Evolutionary conservation across 371 early-diverging fungal genomes (phyloP).

Genomic region (Apophysomyces ossiformis): DNA sequence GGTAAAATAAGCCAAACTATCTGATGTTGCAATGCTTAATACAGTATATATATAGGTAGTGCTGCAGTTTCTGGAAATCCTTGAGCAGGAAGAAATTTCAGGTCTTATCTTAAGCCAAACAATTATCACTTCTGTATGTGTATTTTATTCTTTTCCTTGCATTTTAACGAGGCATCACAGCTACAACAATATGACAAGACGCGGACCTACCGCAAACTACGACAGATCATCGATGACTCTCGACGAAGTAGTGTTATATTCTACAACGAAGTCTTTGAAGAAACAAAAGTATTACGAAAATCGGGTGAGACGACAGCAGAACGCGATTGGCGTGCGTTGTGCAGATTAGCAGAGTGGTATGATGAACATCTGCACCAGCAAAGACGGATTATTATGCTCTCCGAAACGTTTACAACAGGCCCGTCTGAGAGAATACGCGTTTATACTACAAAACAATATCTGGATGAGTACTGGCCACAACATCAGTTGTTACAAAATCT

Average conservation of each 20-base stretch:
- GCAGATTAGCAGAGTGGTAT: conserved; percentile 64
- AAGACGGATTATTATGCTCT: conserved; percentile 56
- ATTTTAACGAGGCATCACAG: conserved; percentile 26
- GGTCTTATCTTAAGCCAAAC: conserved; percentile 72
- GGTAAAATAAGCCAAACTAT: conserved; percentile 36
- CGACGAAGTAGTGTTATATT: conserved; percentile 63
- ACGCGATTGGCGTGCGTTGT: conserved; percentile 67
- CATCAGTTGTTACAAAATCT: conserved; percentile 50
- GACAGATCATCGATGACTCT: conserved; percentile 62
- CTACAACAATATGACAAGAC: conserved; percentile 68
- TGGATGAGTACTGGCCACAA: conserved; percentile 45
- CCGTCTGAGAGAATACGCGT: conserved; percentile 16
- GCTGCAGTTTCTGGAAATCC: conserved; percentile 58
- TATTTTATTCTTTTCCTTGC: neutral
- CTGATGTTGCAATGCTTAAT: neutral
- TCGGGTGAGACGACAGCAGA: conserved; percentile 49
- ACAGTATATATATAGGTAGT: conserved; percentile 46
- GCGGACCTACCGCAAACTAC: conserved; percentile 64
- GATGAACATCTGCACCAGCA: conserved; percentile 42
- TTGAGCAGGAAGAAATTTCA: conserved; percentile 63
- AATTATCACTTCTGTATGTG: conserved; percentile 59
- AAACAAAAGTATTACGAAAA: conserved; percentile 46
- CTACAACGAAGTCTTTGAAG: conserved; percentile 67
- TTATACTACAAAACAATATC: conserved; percentile 45
- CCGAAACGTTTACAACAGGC: conserved; percentile 40